Evolutionary conservation across 192 early-diverging fungal species (phyloP).

Genomic region (Hyaloraphidium curvatum): DNA sequence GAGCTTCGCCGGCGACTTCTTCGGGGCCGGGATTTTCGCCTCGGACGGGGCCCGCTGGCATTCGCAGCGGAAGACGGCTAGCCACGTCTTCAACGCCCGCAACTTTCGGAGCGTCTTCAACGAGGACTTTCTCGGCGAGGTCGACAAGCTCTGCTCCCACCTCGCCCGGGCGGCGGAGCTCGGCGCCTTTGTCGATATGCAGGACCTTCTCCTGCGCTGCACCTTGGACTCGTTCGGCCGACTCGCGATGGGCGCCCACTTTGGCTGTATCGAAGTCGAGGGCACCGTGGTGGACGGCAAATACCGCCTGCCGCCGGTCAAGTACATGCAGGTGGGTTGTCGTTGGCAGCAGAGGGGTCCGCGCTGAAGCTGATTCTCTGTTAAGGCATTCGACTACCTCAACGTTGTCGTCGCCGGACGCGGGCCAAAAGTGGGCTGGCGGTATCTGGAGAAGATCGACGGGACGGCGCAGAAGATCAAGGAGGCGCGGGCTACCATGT

Average conservation of each 20-base stretch:
- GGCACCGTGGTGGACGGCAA: background rate
- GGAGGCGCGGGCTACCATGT: too few relatives aligned
- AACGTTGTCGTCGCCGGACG: too few relatives aligned
- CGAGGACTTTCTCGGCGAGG: background rate
- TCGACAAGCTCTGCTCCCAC: background rate
- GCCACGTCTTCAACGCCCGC: slow-evolving; percentile 18
- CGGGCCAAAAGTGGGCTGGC: too few relatives aligned
- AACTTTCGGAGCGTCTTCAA: background rate
- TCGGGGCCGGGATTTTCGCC: slow-evolving; percentile 8
- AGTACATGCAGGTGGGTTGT: background rate
- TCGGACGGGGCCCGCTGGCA: slow-evolving; percentile 45
- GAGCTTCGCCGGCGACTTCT: background rate
- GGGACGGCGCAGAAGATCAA: too few relatives aligned
- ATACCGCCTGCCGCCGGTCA: background rate
- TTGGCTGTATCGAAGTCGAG: background rate
- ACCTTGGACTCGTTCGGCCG: background rate
- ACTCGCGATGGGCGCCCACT: background rate
- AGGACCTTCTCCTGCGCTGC: background rate
- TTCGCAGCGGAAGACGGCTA: slow-evolving; percentile 30
- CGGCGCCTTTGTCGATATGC: background rate
- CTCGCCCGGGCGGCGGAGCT: background rate
- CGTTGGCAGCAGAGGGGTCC: too few relatives aligned
- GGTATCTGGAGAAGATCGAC: too few relatives aligned
- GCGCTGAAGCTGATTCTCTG: too few relatives aligned
- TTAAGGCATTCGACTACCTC: background rate